Conservation (phyloP, 768 basidiomycete genomes). For the Neoboletus magnificus region DNA sequence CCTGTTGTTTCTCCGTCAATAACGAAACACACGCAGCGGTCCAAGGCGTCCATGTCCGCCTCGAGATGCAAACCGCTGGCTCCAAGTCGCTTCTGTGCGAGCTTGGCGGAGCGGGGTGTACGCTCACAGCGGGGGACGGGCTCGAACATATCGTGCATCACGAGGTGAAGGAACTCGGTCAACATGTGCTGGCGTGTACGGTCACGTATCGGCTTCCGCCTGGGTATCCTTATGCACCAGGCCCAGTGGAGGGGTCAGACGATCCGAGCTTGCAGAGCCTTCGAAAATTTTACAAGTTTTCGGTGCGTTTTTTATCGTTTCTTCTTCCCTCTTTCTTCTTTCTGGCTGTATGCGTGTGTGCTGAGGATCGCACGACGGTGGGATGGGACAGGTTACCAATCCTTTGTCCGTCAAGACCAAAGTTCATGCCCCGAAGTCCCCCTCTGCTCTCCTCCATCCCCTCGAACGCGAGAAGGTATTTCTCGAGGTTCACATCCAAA, state of each 20-base stretch:
- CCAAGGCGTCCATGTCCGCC: constrained; percentile 58
- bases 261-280: constrained; percentile 67
- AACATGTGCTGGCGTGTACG: constrained; percentile 84
- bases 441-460: constrained; percentile 63
- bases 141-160: constrained; percentile 70
- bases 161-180: constrained; percentile 92
- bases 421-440: constrained; percentile 73
- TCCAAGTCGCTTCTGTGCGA: constrained; percentile 63
- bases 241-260: constrained; percentile 45
- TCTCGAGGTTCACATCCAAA: constrained; percentile 91
- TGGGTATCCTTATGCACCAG: constrained; percentile 47
- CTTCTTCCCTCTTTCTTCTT: not conserved
- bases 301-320: constrained; percentile 48
- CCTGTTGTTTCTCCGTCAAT: constrained; percentile 76
- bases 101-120: constrained; percentile 51
- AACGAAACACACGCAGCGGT: constrained; percentile 69
- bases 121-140: constrained; percentile 53
- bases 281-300: constrained; percentile 89
- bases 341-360: not conserved
- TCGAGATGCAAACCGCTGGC: constrained; percentile 84
- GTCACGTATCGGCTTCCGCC: constrained; percentile 78
- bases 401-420: constrained; percentile 95
- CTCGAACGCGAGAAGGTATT: constrained; percentile 78
- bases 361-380: not conserved
- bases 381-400: constrained; percentile 69